Percentiles rank a stretch among this genome's conserved stretches.
Conservation (phyloP, 2,329 filamentous ascomycete genomes). For the Trichoderma endophyticum region DNA sequence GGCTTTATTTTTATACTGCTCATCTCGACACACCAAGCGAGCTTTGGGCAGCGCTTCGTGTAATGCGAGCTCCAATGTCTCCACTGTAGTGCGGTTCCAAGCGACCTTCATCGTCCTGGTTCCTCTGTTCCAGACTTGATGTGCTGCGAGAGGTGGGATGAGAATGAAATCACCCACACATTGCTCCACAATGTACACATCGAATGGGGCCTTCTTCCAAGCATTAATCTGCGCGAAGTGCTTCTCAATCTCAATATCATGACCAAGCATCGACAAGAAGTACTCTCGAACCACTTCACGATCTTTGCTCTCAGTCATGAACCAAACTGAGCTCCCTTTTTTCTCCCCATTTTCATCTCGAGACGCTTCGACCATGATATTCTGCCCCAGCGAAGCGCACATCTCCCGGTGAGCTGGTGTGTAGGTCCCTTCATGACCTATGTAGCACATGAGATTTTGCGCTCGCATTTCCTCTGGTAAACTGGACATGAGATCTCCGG, state of each 20-base stretch:
- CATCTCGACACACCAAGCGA: conserved; percentile 88
- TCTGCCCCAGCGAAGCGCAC: conserved; percentile 94
- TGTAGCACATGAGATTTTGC: conserved; percentile 96
- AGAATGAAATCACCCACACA: conserved; percentile 87
- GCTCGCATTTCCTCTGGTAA: conserved; percentile 84
- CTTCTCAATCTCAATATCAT: conserved; percentile 95
- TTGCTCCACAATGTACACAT: conserved; percentile 90
- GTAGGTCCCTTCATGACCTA: conserved; percentile 95
- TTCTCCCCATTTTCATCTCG: conserved; percentile 68
- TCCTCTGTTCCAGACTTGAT: conserved; percentile 97
- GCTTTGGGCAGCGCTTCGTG: conserved; percentile 85
- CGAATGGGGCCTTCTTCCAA: conserved; percentile 92
- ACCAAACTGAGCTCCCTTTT: conserved; percentile 91
- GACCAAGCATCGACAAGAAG: conserved; percentile 86
- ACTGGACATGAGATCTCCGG: conserved; percentile 93
- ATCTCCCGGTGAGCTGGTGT: conserved; percentile 95
- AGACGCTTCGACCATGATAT: conserved; percentile 96
- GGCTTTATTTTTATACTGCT: conserved; percentile 98
- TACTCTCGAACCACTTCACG: conserved; percentile 88
- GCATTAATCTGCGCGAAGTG: conserved; percentile 95
- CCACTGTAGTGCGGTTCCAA: conserved; percentile 92
- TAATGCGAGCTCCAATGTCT: conserved; percentile 83
- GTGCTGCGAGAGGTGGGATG: conserved; percentile 86
- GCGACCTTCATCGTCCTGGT: conserved; percentile 96
- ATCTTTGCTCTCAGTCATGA: conserved; percentile 97